Evolutionary conservation across 306 rosid species (phyloP), one percentile per base, ranked within the genome.

Genomic region (Cajanus cajan): DNA sequence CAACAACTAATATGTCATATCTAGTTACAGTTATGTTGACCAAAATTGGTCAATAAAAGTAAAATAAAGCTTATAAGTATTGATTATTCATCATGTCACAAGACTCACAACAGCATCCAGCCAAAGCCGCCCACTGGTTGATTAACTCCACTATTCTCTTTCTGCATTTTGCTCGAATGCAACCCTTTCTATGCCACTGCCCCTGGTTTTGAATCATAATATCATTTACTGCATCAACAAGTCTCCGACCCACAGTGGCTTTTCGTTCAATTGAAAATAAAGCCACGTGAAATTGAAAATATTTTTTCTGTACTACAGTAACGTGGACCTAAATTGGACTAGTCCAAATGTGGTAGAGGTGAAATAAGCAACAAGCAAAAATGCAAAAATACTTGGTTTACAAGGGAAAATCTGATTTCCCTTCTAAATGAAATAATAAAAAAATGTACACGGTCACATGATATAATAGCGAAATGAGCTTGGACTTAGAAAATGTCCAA

Each of bases 161-260:
- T 33, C 65, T 69, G 8, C 12, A 57, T 82, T 64, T 67, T 69
- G 44, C 7, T 14, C 31, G 2, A 62, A 5, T 33, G 31, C 68
- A 58, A 40, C 57, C 18, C 31, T 18, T 39, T 52, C 55, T 66
- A 2, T 19, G 54, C 15, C 74, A 33, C 87, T 43, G 90, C 96
- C 93, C 96, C 82, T 84, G 47, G 90, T 89, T 87, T 51, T 33
- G 16, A 22, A 58, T 54, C 45, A 40, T 57, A 18, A 28, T n/a
- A n/a, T n/a, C n/a, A n/a, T n/a, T n/a, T 7, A 16, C 67, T 24
- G 6, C 24, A 47, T 47, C 19, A 68, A 37, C 10, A 6, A 63
- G 7, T 41, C 4, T 37, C 62, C 7, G 9, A 76, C 33, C 4
- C 7, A 25, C 6, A 24, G 3, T 66, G 22, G 4, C 13, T 64